Percentiles rank a stretch among this genome's conserved stretches.
Evolutionary conservation across 441 rosid genomes (phyloP).

Genomic region (Geranium incanum): DNA sequence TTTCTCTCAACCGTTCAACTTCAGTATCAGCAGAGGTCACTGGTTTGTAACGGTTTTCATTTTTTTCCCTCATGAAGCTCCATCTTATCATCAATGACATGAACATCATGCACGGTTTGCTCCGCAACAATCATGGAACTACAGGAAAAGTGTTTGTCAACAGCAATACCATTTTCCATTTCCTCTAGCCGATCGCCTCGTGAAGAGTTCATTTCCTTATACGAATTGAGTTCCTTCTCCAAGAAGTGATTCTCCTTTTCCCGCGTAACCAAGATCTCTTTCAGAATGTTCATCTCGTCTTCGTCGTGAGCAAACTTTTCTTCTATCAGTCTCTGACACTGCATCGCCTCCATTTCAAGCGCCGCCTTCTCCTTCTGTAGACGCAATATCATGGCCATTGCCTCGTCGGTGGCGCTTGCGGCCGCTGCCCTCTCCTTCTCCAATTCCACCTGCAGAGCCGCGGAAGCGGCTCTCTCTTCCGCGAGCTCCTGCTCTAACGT

Average conservation of each 20-base stretch:
- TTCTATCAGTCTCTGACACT: conserved; percentile 54
- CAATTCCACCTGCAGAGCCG: conserved; percentile 39
- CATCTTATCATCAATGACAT: conserved; percentile 43
- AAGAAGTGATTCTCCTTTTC: conserved; percentile 53
- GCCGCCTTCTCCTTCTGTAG: conserved; percentile 56
- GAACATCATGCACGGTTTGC: conserved; percentile 48
- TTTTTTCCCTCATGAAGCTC: conserved; percentile 19
- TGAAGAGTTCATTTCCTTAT: conserved; percentile 26
- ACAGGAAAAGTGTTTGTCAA: too few species aligned
- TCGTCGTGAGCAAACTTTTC: conserved; percentile 60
- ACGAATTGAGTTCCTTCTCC: conserved; percentile 52
- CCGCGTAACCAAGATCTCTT: conserved; percentile 53
- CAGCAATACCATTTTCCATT: too few species aligned
- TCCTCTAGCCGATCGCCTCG: not conserved
- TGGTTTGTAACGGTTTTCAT: conserved; percentile 19
- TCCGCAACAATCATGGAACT: conserved; percentile 29
- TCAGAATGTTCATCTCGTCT: conserved; percentile 56
- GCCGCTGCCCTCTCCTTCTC: conserved; percentile 66
- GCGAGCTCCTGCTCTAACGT: conserved; percentile 45
- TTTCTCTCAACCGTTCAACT: conserved; percentile 32
- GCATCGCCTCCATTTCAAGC: conserved; percentile 57
- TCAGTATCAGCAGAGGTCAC: conserved; percentile 21
- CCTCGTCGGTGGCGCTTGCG: conserved; percentile 61
- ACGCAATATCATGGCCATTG: conserved; percentile 64
- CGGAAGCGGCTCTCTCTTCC: conserved; percentile 31